Conservation (phyloP, 1,139 yeast genomes). For the Candida buenavistaensis region DNA sequence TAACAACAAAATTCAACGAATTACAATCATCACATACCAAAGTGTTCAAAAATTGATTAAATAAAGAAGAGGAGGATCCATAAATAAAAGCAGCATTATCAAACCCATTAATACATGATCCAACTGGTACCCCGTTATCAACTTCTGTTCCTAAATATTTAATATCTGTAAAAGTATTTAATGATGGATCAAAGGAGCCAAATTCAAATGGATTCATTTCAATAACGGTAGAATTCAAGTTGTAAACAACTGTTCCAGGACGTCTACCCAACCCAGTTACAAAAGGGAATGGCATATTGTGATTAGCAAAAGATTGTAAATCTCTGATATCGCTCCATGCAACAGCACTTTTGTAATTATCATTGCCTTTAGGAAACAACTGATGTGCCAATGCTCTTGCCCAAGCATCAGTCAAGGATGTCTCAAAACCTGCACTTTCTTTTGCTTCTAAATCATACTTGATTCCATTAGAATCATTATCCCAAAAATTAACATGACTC, state of each 20-base stretch:
- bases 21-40: slow-evolving; percentile 49
- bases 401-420: slow-evolving; percentile 38
- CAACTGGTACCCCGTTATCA: slow-evolving; percentile 52
- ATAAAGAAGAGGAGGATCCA: slow-evolving; percentile 81
- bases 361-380: slow-evolving; percentile 28
- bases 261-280: slow-evolving; percentile 37
- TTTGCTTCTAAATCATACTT: slow-evolving; percentile 29
- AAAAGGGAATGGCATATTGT: slow-evolving; percentile 44
- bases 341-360: slow-evolving; percentile 24
- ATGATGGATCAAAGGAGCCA: slow-evolving; percentile 44
- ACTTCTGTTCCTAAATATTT: slow-evolving; percentile 59
- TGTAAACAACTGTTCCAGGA: slow-evolving; percentile 34
- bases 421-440: slow-evolving; percentile 31
- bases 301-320: slow-evolving; percentile 26
- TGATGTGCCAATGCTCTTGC: slow-evolving; percentile 42
- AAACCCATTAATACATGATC: slow-evolving; percentile 61
- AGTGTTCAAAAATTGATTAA: slow-evolving; percentile 66
- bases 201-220: slow-evolving; percentile 45
- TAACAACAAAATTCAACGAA: slow-evolving; percentile 49
- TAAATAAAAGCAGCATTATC: slow-evolving; percentile 80
- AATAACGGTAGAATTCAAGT: slow-evolving; percentile 37
- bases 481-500: slow-evolving; percentile 33
- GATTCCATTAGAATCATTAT: slow-evolving; percentile 23
- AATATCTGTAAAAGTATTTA: slow-evolving; percentile 38
- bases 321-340: slow-evolving; percentile 37